Base-by-base conservation (phyloP, 345 rosid species). In the Hibiscus trionum region DNA sequence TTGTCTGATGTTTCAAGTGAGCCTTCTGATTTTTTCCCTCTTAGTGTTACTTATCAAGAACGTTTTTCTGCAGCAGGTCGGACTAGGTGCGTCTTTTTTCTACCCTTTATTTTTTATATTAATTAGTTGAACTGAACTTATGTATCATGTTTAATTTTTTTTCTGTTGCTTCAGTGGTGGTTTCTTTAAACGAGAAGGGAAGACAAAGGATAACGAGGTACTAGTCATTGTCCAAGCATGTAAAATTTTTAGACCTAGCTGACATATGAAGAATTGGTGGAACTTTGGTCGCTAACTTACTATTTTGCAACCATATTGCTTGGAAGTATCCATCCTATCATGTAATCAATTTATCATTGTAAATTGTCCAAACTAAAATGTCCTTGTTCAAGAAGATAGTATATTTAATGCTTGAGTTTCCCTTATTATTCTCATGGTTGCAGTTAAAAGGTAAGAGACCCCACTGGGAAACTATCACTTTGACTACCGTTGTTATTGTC, bases 61-160 rank as follows among this genome's bases (percentile, higher is more conserved):
- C 90, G 99, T 58, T 90, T 95, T 87, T 95, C 97, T 0, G 97
- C 99, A 33, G 99, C 97, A 0, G 99, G 99, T 47, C 93, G 99
- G 67, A 95, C 99, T 46, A 95, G 99, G 99, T 95, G 46, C 70
- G 46, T 56, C 35, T 80, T 64, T 66, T 16, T 66, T 60, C 61
- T 21, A 12, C 21, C 7, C 57, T 66, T 61, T n/a, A 50, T 26
- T 69, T 42, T 16, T 46, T 49, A 19, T 31, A 16, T 26, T 61
- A 56, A 21, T 66, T 69, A 9, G 52, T 49, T 75, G 3, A 60
- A 69, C 53, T 49, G 61, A 61, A 52, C 66, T 70, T 52, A 74
- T 73, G 27, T 46, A 52, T 76, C 52, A 4, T 66, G 29, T 78
- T 71, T 66, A 46, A 10, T 5, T 6, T 49, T 47, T 76, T 37